Conservation (phyloP, 2,329 filamentous ascomycete genomes). For the Fusarium euwallaceae region DNA sequence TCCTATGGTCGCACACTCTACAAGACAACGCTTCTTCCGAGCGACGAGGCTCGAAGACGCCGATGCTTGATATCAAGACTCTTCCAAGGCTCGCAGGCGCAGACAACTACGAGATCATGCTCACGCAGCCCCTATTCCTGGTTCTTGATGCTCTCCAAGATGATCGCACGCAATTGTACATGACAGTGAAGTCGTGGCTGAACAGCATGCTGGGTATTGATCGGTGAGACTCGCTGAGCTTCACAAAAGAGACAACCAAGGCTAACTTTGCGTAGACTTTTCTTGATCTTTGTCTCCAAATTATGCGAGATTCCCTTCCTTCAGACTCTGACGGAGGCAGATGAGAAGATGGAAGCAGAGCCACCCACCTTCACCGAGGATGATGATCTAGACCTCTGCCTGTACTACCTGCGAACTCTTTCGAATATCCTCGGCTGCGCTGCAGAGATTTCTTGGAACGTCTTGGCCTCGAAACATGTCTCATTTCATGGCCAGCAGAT, state of each 20-base stretch:
- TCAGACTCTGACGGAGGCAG: conserved; percentile 27
- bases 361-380: conserved; percentile 58
- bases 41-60: conserved; percentile 63
- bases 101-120: conserved; percentile 77
- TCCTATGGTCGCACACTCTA: conserved; percentile 85
- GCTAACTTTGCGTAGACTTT: conserved; percentile 61
- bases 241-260: not conserved
- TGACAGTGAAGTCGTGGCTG: conserved; percentile 85
- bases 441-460: conserved; percentile 75
- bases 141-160: conserved; percentile 83
- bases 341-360: conserved; percentile 32
- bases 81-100: conserved; percentile 63
- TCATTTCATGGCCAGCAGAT: conserved; percentile 45
- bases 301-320: conserved; percentile 69
- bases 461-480: conserved; percentile 72
- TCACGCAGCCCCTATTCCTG: conserved; percentile 85
- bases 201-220: conserved; percentile 74
- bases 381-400: conserved; percentile 80
- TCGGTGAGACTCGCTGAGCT: conserved; percentile 59
- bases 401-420: conserved; percentile 83
- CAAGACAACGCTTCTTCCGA: conserved; percentile 68
- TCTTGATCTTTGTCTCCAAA: conserved; percentile 71
- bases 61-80: conserved; percentile 51
- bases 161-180: conserved; percentile 79
- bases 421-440: conserved; percentile 79